These are phyloP conservation scores for Fusarium sp. DNA, from an alignment of 2,329 filamentous ascomycete genomes.

Conservation along the genomic window DNA sequence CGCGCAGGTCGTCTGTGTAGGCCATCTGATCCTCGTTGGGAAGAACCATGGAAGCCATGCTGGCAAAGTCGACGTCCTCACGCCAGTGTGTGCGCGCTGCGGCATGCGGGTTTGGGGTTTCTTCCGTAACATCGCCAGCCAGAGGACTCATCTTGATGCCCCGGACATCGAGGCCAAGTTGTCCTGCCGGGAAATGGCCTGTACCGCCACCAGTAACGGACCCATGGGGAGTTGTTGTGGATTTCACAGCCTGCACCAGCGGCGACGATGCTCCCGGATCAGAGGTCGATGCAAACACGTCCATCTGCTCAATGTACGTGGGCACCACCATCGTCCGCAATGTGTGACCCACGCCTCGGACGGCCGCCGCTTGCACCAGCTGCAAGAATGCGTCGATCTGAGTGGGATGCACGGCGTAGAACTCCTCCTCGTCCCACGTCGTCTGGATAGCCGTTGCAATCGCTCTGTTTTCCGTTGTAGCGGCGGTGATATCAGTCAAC, in stretches of 20 bases:
- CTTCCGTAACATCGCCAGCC: not conserved
- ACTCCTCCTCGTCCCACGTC: slow-evolving; percentile 1
- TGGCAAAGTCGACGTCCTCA: slow-evolving; percentile 9
- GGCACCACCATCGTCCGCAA: slow-evolving; percentile 16
- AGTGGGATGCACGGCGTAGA: slow-evolving; percentile 21
- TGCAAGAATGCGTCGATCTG: slow-evolving; percentile 19
- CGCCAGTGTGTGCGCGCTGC: slow-evolving; percentile 18
- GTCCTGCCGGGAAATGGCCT: slow-evolving; percentile 2
- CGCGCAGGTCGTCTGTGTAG: slow-evolving; percentile 1
- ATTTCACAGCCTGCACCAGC: not conserved
- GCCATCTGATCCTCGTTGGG: slow-evolving; percentile 2
- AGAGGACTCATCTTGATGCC: slow-evolving; percentile 10
- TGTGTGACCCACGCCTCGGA: slow-evolving; percentile 4
- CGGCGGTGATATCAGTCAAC: slow-evolving; percentile 3
- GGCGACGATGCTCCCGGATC: slow-evolving; percentile 8
- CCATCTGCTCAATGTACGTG: slow-evolving; percentile 5
- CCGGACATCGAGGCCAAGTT: slow-evolving; percentile 5
- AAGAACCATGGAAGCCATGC: slow-evolving; percentile 1
- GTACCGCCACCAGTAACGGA: slow-evolving; percentile 3
- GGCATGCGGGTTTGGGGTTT: slow-evolving; percentile 8
- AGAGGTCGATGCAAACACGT: not conserved
- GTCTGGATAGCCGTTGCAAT: slow-evolving; percentile 5
- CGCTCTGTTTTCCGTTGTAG: slow-evolving; percentile 6
- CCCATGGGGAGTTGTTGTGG: not conserved
- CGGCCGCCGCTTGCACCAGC: slow-evolving; percentile 6